A percentile compares a stretch with the other conserved stretches of the same genome.
phyloP scores from a whole-genome alignment of 148 eudicot genomes.

The Rhododendron williamsianum region DNA sequence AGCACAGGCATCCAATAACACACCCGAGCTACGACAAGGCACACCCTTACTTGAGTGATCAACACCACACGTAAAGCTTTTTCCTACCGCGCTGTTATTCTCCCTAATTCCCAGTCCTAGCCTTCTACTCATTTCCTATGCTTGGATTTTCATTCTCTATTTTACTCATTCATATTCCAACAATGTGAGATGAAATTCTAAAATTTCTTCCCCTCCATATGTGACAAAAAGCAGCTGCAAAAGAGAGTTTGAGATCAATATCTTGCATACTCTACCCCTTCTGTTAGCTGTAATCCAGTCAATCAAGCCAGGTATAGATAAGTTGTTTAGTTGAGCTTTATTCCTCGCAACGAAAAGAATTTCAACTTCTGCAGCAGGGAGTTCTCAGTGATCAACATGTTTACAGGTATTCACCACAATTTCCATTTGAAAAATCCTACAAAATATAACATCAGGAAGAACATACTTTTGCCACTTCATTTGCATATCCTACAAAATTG shows the following conservation, averaged over 20 bases:
- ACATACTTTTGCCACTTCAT: neutral
- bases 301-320: neutral
- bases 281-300: neutral
- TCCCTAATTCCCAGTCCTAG: no score
- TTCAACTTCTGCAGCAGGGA: neutral
- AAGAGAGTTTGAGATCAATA: neutral
- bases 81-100: no score
- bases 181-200: no score
- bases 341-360: no score
- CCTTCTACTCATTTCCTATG: no score
- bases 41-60: no score
- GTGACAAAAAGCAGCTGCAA: neutral
- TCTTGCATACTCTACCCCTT: neutral
- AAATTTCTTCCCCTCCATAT: neutral
- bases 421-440: neutral
- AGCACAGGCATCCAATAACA: no score
- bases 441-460: neutral
- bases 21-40: no score
- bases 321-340: neutral
- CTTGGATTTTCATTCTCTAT: no score
- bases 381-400: neutral
- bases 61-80: no score
- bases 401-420: neutral
- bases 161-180: no score
- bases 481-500: neutral